These are phyloP conservation scores for Tremellales sp. DNA, from an alignment of 1,284 basidiomycete species.

Conservation along the genomic window DNA sequence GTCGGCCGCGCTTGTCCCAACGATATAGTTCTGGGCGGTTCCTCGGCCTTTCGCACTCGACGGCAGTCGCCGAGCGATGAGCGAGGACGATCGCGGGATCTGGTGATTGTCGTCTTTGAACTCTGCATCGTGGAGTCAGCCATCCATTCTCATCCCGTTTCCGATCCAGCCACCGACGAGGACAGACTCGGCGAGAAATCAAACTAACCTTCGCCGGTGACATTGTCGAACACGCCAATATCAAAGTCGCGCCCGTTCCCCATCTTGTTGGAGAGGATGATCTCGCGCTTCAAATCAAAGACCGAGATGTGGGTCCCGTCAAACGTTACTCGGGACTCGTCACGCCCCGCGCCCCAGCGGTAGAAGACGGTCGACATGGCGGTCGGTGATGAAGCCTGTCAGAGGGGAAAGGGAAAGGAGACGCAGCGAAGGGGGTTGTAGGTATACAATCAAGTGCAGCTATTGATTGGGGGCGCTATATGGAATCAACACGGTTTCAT, in stretches of 20 bases:
- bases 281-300: slow-evolving; percentile 98
- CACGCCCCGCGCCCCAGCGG: slow-evolving; percentile 92
- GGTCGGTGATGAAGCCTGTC: no score
- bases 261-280: slow-evolving; percentile 93
- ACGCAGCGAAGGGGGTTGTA: no score
- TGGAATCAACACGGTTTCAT: no score
- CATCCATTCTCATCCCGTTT: background rate
- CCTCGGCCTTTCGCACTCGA: slow-evolving; percentile 77
- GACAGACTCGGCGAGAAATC: background rate
- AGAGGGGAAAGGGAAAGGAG: no score
- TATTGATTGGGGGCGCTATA: no score
- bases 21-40: slow-evolving; percentile 81
- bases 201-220: slow-evolving; percentile 76
- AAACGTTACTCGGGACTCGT: slow-evolving; percentile 92
- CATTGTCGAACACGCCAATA: slow-evolving; percentile 75
- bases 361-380: slow-evolving; percentile 95
- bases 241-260: slow-evolving; percentile 95
- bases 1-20: slow-evolving; percentile 51
- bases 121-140: slow-evolving; percentile 55
- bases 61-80: slow-evolving; percentile 87
- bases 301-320: slow-evolving; percentile 98
- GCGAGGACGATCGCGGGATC: slow-evolving; percentile 89
- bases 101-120: slow-evolving; percentile 87
- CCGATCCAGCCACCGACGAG: background rate
- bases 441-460: no score